These are phyloP conservation scores for Hemisphaericaspora nanyangensis DNA, from an alignment of 805 yeast species.

Conservation along the genomic window DNA sequence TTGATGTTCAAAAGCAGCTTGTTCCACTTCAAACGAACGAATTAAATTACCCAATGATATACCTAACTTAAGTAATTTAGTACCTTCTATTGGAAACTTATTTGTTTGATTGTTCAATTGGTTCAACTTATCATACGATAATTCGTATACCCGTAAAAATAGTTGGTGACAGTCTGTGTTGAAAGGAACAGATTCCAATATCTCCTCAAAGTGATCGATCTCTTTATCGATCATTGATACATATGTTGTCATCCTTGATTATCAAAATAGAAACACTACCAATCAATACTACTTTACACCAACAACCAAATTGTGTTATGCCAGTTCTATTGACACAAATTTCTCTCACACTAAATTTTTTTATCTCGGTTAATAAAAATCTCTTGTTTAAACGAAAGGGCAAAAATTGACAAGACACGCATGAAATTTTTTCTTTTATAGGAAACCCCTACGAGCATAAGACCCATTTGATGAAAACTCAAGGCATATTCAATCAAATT, in stretches of 20 bases:
- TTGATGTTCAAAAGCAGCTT: conserved; percentile 25
- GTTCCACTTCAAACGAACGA: conserved; percentile 32
- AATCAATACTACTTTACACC: too few relatives aligned
- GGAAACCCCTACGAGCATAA: too few relatives aligned
- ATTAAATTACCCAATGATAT: conserved; percentile 40
- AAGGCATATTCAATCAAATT: too few relatives aligned
- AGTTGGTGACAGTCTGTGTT: conserved; percentile 11
- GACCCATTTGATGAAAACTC: too few relatives aligned
- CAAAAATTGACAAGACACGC: too few relatives aligned
- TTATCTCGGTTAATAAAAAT: too few relatives aligned
- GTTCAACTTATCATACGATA: conserved; percentile 18
- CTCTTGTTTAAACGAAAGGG: too few relatives aligned
- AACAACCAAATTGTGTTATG: too few relatives aligned
- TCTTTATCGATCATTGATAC: conserved; percentile 21
- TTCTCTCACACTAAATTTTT: too few relatives aligned
- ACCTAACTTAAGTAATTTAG: conserved; percentile 36
- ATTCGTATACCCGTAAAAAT: conserved; percentile 31
- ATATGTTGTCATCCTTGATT: conserved; percentile 11
- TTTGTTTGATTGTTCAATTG: conserved; percentile 19
- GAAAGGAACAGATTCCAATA: conserved; percentile 35
- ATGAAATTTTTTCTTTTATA: too few relatives aligned
- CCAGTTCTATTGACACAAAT: too few relatives aligned
- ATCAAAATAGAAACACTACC: too few relatives aligned
- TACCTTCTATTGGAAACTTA: conserved; percentile 32
- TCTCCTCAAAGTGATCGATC: conserved; percentile 20